Evolutionary conservation across 257 asterid genomes (phyloP).

Genomic region (Solanum corneliomulleri): DNA sequence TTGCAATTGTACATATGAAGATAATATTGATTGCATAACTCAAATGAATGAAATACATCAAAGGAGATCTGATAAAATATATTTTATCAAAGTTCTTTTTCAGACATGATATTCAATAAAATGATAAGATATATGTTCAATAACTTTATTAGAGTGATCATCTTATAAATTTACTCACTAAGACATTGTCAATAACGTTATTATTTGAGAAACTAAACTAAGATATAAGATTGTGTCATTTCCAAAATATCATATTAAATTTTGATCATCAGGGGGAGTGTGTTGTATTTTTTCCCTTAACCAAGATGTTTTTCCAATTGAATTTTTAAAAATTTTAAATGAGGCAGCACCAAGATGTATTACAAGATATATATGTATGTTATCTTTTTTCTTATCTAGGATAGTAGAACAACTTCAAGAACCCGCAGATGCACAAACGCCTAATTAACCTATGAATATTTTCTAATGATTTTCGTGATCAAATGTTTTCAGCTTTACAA

Average conservation of each 20-base stretch:
- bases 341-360: background rate
- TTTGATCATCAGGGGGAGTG: background rate
- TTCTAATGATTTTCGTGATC: background rate
- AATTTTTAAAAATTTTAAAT: too few relatives aligned
- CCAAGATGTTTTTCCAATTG: background rate
- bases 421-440: background rate
- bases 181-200: background rate
- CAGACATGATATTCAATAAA: background rate
- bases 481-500: background rate
- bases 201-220: background rate
- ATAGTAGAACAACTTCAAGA: background rate
- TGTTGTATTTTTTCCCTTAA: background rate
- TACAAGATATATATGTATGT: background rate
- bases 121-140: background rate
- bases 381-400: background rate
- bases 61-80: background rate
- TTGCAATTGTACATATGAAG: background rate
- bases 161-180: background rate
- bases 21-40: background rate
- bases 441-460: background rate
- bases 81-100: background rate
- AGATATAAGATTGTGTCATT: background rate
- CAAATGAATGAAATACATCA: background rate
- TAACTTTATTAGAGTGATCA: background rate
- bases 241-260: background rate